Evolutionary conservation across 345 rosid species (phyloP).

Genomic region (Excoecaria agallocha): DNA sequence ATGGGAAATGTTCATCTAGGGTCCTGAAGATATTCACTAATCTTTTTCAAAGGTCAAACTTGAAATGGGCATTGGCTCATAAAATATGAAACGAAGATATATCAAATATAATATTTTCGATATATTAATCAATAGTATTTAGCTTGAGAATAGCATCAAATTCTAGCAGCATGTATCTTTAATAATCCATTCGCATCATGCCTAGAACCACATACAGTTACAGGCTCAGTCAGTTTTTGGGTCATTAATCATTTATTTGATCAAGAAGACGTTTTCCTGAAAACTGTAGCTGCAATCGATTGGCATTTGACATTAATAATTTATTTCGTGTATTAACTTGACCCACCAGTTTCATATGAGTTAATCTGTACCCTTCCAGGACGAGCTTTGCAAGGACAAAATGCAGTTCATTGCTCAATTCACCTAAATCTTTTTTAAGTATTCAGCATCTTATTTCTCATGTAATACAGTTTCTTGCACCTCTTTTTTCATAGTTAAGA

Average conservation of each 20-base stretch:
- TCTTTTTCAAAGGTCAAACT: neutral
- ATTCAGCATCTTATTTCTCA: neutral
- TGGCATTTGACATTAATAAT: neutral
- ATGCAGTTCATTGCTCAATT: neutral
- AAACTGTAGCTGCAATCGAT: neutral
- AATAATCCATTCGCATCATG: no score
- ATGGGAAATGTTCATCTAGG: neutral
- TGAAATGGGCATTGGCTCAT: neutral
- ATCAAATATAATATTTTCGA: neutral
- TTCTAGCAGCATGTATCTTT: no score
- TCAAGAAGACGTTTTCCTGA: neutral
- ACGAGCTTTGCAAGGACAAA: slow-evolving; percentile 1
- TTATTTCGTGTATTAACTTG: no score
- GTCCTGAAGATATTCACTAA: neutral
- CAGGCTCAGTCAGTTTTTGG: neutral
- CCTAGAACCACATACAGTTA: no score
- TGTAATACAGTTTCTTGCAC: neutral
- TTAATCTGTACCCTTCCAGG: neutral
- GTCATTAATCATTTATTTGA: neutral
- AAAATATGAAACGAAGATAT: neutral
- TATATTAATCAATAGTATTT: no score
- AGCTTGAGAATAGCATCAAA: no score
- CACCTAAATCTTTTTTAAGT: neutral
- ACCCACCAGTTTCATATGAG: neutral
- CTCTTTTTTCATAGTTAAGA: slow-evolving; percentile 9